Percentiles rank a stretch among this genome's conserved stretches.
These are phyloP conservation scores for Xylaria castorea DNA, from an alignment of 495 filamentous ascomycete species.

Conservation along the genomic window DNA sequence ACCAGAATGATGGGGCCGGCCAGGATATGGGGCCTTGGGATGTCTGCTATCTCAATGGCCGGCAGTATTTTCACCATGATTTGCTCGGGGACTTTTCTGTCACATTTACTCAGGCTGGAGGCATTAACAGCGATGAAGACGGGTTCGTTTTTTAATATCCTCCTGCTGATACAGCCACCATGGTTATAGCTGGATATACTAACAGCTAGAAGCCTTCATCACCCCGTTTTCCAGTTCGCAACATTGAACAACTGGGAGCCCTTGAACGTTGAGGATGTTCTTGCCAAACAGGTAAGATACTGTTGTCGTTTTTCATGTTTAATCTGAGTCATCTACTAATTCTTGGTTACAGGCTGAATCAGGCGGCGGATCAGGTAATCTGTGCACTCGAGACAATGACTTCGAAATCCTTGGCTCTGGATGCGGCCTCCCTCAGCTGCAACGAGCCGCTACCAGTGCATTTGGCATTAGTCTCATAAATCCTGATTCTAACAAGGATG, in stretches of 20 bases:
- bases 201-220: neutral
- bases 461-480: neutral
- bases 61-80: neutral
- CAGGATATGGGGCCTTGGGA: neutral
- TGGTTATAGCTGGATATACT: neutral
- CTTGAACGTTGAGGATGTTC: slow-evolving; percentile 2
- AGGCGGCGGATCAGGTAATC: neutral
- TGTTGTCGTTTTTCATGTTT: neutral
- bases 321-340: neutral
- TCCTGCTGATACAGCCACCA: neutral
- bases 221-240: neutral
- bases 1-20: neutral
- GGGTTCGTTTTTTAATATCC: neutral
- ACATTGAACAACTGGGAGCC: slow-evolving; percentile 5
- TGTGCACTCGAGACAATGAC: neutral
- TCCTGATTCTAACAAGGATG: neutral
- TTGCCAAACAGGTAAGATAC: neutral
- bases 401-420: slow-evolving; percentile 1
- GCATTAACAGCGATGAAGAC: slow-evolving; percentile 1
- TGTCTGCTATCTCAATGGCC: neutral
- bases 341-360: neutral
- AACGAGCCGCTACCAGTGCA: neutral
- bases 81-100: neutral
- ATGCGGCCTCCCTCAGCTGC: slow-evolving; percentile 4
- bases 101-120: neutral